Base-by-base conservation (phyloP, 805 yeast species). In the Myxozyma mucilagina region DNA sequence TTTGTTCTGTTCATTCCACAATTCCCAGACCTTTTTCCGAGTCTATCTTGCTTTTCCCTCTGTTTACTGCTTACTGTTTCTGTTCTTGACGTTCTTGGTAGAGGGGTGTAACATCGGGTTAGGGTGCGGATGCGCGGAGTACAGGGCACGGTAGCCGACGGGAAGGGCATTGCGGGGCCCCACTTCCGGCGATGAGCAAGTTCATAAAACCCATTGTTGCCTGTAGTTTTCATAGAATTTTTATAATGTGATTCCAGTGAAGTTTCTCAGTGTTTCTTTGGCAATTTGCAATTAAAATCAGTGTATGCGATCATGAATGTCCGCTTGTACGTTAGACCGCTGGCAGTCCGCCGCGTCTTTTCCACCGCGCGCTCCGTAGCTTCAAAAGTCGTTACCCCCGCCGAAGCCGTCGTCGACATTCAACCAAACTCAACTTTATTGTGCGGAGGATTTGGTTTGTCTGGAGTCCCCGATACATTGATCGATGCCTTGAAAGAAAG, bases 391-490 rank as follows among this genome's bases (percentile, higher is more conserved):
- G 39, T 32, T 24, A 14, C 59, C 4, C 53, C 60, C 31, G 44
- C 24, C 14, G 56, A 50, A 32, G 79, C 79, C 1, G 60, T 76
- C 35, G 65, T 62, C 31, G 76, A 70, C 6, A 68, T 77, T 14
- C 38, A 59, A 10, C 65, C 78, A 10, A 67, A 72, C 51, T 69
- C 72, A 53, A 73, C 78, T 2, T 63, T 80, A 6, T 68, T 80
- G n/a, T 74, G 79, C 16, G 84, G 84, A 16, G 84, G 84, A 1
- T 80, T 80, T 68, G 84, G 84, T 0, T 67, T 79, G 18, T 74
- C 79, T 60, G 84, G 84, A 5, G 74, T 79, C 4, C 82, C 84
- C 10, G 80, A 78, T 49, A 77, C 80, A 1, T 69, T 79, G 31
- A 75, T 80, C 47, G 70, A 72, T 47, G 82, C 75, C 24, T 67